Conservation (phyloP, 768 basidiomycete species). For the Lactifluus volemus region DNA sequence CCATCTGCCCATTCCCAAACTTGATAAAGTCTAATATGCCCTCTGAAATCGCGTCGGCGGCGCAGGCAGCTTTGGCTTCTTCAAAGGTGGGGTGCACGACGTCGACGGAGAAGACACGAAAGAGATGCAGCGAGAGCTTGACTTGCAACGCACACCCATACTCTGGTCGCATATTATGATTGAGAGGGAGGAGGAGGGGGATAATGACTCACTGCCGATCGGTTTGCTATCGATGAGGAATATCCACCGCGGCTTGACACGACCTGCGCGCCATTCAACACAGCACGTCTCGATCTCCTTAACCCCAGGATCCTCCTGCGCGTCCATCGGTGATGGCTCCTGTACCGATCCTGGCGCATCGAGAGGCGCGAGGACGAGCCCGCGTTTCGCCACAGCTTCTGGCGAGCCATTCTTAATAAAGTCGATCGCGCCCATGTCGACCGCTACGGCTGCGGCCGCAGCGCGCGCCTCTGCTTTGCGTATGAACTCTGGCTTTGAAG, state of each 20-base stretch:
- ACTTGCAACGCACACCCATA: constrained; percentile 53
- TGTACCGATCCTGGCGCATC: constrained; percentile 18
- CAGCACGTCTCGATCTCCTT: constrained; percentile 47
- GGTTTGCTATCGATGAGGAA: constrained; percentile 38
- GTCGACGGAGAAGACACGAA: constrained; percentile 43
- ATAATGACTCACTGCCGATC: constrained; percentile 31
- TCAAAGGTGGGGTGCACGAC: constrained; percentile 32
- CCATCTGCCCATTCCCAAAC: constrained; percentile 43
- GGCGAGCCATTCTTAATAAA: constrained; percentile 45
- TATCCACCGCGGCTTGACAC: constrained; percentile 47
- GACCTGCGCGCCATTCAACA: constrained; percentile 42
- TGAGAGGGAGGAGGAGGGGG: not conserved
- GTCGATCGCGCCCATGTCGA: constrained; percentile 51
- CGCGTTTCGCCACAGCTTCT: constrained; percentile 29
- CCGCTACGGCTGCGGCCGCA: constrained; percentile 43
- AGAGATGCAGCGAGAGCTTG: constrained; percentile 40
- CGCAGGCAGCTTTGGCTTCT: constrained; percentile 47
- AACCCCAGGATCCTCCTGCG: constrained; percentile 22
- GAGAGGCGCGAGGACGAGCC: constrained; percentile 27
- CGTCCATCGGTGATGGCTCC: constrained; percentile 1
- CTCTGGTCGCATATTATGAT: not conserved
- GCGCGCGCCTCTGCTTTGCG: constrained; percentile 47
- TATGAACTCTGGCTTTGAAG: constrained; percentile 36
- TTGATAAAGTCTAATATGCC: constrained; percentile 53
- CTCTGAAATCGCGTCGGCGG: constrained; percentile 41